Conservation (phyloP, 192 early-diverging fungal genomes). For the Coemansia erecta region DNA sequence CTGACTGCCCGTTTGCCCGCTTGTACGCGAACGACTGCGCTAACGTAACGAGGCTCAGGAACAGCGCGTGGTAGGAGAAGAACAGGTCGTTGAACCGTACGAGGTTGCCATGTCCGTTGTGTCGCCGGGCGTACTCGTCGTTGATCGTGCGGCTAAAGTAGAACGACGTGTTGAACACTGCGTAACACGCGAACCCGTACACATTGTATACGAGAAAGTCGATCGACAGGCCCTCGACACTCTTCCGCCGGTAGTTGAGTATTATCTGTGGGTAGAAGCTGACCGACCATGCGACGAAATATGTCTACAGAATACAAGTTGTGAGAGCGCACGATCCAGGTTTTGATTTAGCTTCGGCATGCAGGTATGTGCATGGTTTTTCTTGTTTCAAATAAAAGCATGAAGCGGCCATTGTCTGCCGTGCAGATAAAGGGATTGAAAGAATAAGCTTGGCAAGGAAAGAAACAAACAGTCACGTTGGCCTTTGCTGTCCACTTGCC, state of each 20-base stretch:
- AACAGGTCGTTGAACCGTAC: conserved; percentile 83
- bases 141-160: conserved; percentile 63
- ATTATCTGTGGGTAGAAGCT: conserved; percentile 86
- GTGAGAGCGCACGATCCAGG: not conserved
- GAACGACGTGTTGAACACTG: conserved; percentile 76
- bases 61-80: conserved; percentile 83
- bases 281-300: conserved; percentile 84
- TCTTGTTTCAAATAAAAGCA: too few relatives aligned
- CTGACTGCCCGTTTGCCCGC: conserved; percentile 14
- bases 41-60: conserved; percentile 60
- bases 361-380: not conserved
- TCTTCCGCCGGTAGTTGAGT: conserved; percentile 74
- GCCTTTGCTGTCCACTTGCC: not conserved
- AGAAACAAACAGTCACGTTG: too few relatives aligned
- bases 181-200: conserved; percentile 82
- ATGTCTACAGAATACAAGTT: conserved; percentile 48
- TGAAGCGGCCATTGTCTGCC: not conserved
- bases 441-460: too few relatives aligned
- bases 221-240: conserved; percentile 82
- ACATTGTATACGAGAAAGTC: conserved; percentile 89
- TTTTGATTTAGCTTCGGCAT: not conserved
- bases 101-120: conserved; percentile 65
- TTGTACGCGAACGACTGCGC: conserved; percentile 67
- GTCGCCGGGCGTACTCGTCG: conserved; percentile 68
- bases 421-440: not conserved